Evolutionary conservation across 371 early-diverging fungal genomes (phyloP), one percentile per base, ranked within the genome.

Genomic region (Encephalitozoon hellem): DNA sequence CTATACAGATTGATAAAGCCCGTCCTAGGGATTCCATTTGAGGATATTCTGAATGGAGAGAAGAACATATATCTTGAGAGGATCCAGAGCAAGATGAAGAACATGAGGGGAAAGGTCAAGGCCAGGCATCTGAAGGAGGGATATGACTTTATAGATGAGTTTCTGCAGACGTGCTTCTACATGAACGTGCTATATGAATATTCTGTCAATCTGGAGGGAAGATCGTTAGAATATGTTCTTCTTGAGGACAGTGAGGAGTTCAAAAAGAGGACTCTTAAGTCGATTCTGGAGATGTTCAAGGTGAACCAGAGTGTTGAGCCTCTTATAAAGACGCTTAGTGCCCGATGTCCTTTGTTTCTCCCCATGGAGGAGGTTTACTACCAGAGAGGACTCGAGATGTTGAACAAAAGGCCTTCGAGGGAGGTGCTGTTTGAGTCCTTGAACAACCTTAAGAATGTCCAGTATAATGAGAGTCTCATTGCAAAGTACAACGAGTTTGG

Each of bases 351-450:
- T 6, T 26, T 41, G 43, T 80, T 67, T 63, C 47, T 80, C 15
- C 81, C 81, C 25, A 21, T 77, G 11, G 67, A 80, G 23, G 72
- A 80, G 47, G 53, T 80, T 63, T 78, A 80, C 66, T 72, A 74
- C 47, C 68, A 70, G 42, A 68, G 67, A 54, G 81, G 81, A 0
- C 45, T 73, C 5, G 75, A 77, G 30, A 65, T 77, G 23, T 42
- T 80, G 28, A 72, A 69, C 53, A 80, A 77, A 28, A 49, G 43
- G 34, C 47, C 54, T 11, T 55, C 75, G 1, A 26, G 39, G 32
- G 69, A 47, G 11, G 26, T 52, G 9, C n/a, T 77, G 3, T 28
- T 43, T 54, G 75, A 77, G 53, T 67, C 74, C 6, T 32, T 77
- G 12, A 72, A 71, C 15, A 66, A 59, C 42, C 77, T 80, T 49